Percentiles rank a stretch among this genome's conserved stretches.
Conservation (phyloP, 1,284 basidiomycete species). For the Coniophora puteana region DNA sequence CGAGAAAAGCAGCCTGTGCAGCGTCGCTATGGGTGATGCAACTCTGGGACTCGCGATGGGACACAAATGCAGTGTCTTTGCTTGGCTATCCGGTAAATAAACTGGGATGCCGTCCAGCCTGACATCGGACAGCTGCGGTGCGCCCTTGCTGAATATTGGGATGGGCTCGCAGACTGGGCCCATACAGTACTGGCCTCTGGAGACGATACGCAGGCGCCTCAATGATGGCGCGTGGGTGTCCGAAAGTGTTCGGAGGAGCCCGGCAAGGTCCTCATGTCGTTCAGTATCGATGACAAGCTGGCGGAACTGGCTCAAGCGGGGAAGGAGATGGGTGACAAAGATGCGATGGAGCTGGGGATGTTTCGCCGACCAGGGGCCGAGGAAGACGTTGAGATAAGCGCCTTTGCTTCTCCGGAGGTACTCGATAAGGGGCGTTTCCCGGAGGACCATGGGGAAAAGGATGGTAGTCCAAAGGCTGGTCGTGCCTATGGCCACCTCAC, state of each 20-base stretch:
- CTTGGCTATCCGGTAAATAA: slow-evolving; percentile 15
- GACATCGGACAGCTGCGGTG: slow-evolving; percentile 25
- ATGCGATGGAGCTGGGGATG: slow-evolving; percentile 26
- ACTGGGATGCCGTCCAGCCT: slow-evolving; percentile 27
- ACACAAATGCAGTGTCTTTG: slow-evolving; percentile 23
- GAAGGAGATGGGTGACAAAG: slow-evolving; percentile 21
- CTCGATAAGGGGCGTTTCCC: slow-evolving; percentile 23
- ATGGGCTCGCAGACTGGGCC: too few relatives aligned
- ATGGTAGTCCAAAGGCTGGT: slow-evolving; percentile 27
- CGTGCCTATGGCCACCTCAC: slow-evolving; percentile 26
- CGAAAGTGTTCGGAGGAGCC: slow-evolving; percentile 19
- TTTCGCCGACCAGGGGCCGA: slow-evolving; percentile 27
- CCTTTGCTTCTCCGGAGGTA: slow-evolving; percentile 28
- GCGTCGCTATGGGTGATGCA: slow-evolving; percentile 21
- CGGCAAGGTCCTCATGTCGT: slow-evolving; percentile 26
- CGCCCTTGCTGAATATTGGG: slow-evolving; percentile 21
- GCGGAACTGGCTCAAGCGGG: slow-evolving; percentile 25
- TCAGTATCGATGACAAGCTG: slow-evolving; percentile 26
- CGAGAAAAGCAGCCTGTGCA: slow-evolving; percentile 16
- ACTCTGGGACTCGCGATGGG: slow-evolving; percentile 28
- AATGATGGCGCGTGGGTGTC: slow-evolving; percentile 23
- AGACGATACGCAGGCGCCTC: slow-evolving; percentile 24
- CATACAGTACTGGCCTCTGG: slow-evolving; percentile 28
- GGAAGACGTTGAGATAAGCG: slow-evolving; percentile 26
- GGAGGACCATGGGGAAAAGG: slow-evolving; percentile 28